phyloP scores from a whole-genome alignment of 495 filamentous ascomycete genomes.

The Podospora pseudoanserina region DNA sequence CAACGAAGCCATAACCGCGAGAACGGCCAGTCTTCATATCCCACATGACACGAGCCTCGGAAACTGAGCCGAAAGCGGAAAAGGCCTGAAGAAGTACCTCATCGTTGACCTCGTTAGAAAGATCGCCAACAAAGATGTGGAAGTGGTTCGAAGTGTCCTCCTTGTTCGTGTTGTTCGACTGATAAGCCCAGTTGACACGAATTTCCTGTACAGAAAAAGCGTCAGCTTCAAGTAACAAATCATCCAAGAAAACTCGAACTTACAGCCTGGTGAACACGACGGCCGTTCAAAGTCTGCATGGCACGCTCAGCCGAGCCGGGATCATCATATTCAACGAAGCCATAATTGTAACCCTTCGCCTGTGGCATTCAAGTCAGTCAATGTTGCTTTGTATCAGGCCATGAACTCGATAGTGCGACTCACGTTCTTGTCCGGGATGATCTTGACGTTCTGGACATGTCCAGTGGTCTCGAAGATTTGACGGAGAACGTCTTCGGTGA shows the following conservation, averaged over 20 bases:
- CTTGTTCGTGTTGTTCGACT: slow-evolving; percentile 91
- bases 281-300: slow-evolving; percentile 94
- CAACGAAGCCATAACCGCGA: slow-evolving; percentile 96
- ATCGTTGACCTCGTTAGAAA: slow-evolving; percentile 99
- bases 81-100: slow-evolving; percentile 94
- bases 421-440: slow-evolving; percentile 98
- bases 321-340: slow-evolving; percentile 98
- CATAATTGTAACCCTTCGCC: slow-evolving; percentile 98
- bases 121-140: slow-evolving; percentile 97
- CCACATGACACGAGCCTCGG: slow-evolving; percentile 99
- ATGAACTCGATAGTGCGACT: slow-evolving; percentile 33
- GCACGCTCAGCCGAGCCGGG: slow-evolving; percentile 93
- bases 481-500: slow-evolving; percentile 92
- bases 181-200: slow-evolving; percentile 98
- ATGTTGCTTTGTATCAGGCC: background rate
- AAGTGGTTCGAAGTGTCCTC: slow-evolving; percentile 99
- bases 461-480: slow-evolving; percentile 99
- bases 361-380: slow-evolving; percentile 32
- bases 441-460: slow-evolving; percentile 97
- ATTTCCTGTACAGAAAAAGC: slow-evolving; percentile 69
- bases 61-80: slow-evolving; percentile 92
- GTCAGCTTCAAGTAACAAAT: slow-evolving; percentile 9
- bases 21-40: slow-evolving; percentile 99
- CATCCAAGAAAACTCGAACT: slow-evolving; percentile 26
- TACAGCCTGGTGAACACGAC: slow-evolving; percentile 92